Evolutionary conservation across 345 rosid genomes (phyloP).

Genomic region (Litchi chinensis): DNA sequence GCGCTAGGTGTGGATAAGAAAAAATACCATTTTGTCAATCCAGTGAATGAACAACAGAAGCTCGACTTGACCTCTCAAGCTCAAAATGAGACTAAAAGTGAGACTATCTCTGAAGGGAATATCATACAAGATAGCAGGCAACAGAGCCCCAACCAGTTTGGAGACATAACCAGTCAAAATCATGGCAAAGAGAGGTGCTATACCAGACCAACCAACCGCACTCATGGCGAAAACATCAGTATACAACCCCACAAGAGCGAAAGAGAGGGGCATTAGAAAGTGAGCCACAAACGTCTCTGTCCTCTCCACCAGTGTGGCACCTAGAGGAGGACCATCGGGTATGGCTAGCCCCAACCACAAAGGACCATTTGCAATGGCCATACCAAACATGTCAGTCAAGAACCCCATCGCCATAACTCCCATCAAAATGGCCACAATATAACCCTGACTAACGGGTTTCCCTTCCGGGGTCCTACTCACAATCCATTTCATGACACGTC

Average conservation of each 20-base stretch:
- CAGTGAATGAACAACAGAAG: constrained; percentile 52
- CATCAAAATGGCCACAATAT: constrained; percentile 44
- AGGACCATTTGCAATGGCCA: constrained; percentile 61
- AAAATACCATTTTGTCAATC: constrained; percentile 58
- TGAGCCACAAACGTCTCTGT: constrained; percentile 57
- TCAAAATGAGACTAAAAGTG: constrained; percentile 59
- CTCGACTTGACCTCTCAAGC: constrained; percentile 73
- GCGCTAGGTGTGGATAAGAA: no score
- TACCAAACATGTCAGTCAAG: constrained; percentile 67
- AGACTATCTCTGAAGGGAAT: constrained; percentile 57
- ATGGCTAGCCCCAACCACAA: constrained; percentile 58
- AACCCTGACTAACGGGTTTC: constrained; percentile 47
- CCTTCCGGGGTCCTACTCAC: constrained; percentile 57
- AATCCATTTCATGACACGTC: constrained; percentile 41
- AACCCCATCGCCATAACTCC: constrained; percentile 53
- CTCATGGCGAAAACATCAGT: constrained; percentile 46
- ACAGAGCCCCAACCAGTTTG: constrained; percentile 38
- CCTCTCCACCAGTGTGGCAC: constrained; percentile 52
- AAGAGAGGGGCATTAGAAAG: constrained; percentile 65
- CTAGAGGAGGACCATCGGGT: constrained; percentile 73
- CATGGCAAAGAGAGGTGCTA: constrained; percentile 52
- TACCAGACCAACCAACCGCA: constrained; percentile 37
- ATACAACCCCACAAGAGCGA: constrained; percentile 49
- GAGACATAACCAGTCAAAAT: constrained; percentile 36
- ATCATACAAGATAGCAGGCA: constrained; percentile 32